Evolutionary conservation across 371 early-diverging fungal genomes (phyloP), one percentile per base, ranked within the genome.

Genomic region (Zancudomyces culisetae): DNA sequence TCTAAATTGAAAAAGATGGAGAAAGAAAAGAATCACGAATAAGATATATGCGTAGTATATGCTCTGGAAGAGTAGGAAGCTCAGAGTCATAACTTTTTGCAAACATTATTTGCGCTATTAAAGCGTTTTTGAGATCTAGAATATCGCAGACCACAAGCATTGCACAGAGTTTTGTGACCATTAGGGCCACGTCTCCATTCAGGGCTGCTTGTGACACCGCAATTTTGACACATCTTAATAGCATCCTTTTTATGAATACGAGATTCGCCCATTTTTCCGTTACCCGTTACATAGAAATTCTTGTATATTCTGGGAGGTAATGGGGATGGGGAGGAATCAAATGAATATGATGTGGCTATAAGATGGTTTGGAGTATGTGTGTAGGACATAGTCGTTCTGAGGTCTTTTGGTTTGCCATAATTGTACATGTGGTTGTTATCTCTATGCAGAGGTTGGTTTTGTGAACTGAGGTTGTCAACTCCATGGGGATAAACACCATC

Each of bases 101-200:
- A n/a, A n/a, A n/a, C n/a, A n/a, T n/a, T n/a, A n/a, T n/a, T n/a
- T n/a, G n/a, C n/a, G 35, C 35, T 35, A 35, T 35, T 35, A 35
- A 6, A 10, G 6, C 35, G 35, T 15, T 35, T 35, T 35, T 35
- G 35, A 6, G 73, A 79, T 45, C 82, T 71, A 23, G 83, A 76
- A 59, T 82, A 82, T 41, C 83, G 66, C 39, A 83, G 58, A 4
- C 83, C 83, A 60, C 83, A 83, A 15, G 83, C 83, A 59, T 83
- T 83, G 56, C 83, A 83, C 6, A 83, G 77, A 76, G 80, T 79
- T 58, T 83, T 83, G 60, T 81, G 78, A n/a, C 84, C 84, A 27
- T 74, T 75, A 22, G 81, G 84, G 10, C 84, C 84, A 43, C 78
- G 70, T 42, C 84, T 71, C 84, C 84, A 83, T 57, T 83, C 84